These are phyloP conservation scores for Carex cristatella DNA, from an alignment of 176 grass and related monocot genomes.

Conservation along the genomic window DNA sequence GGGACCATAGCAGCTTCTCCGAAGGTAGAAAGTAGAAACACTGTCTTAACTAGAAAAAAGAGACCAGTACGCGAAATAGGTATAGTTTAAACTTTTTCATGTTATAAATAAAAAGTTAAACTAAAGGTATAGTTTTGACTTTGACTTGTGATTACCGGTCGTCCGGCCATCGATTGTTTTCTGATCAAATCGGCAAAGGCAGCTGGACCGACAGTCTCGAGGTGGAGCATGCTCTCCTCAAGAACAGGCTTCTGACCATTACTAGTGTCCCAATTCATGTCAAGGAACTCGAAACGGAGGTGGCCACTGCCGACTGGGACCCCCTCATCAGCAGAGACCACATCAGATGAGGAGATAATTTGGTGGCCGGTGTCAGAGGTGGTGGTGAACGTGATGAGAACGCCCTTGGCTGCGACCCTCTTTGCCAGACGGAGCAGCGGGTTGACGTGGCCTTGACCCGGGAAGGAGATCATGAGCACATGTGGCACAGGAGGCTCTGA, in stretches of 20 bases:
- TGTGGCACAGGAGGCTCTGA: slow-evolving; percentile 23
- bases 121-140: not conserved
- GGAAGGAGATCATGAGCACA: slow-evolving; percentile 52
- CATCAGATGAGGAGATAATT: slow-evolving; percentile 23
- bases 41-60: not conserved
- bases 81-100: not conserved
- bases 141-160: slow-evolving; percentile 25
- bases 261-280: not conserved
- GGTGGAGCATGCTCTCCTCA: slow-evolving; percentile 31
- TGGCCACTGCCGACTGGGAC: slow-evolving; percentile 31
- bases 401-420: slow-evolving; percentile 55
- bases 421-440: slow-evolving; percentile 69
- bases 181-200: slow-evolving; percentile 30
- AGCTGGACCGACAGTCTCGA: slow-evolving; percentile 11
- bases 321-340: slow-evolving; percentile 16
- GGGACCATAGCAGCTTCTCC: not conserved
- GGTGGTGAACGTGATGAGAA: slow-evolving; percentile 53
- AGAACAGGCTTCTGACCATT: not conserved
- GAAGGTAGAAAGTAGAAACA: not conserved
- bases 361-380: slow-evolving; percentile 29
- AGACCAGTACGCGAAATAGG: not conserved
- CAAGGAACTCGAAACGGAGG: slow-evolving; percentile 69
- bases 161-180: slow-evolving; percentile 33
- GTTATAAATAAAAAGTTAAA: not conserved
- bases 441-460: slow-evolving; percentile 65